phyloP scores from a whole-genome alignment of 2,329 filamentous ascomycete genomes.

The Fusarium sp. region DNA sequence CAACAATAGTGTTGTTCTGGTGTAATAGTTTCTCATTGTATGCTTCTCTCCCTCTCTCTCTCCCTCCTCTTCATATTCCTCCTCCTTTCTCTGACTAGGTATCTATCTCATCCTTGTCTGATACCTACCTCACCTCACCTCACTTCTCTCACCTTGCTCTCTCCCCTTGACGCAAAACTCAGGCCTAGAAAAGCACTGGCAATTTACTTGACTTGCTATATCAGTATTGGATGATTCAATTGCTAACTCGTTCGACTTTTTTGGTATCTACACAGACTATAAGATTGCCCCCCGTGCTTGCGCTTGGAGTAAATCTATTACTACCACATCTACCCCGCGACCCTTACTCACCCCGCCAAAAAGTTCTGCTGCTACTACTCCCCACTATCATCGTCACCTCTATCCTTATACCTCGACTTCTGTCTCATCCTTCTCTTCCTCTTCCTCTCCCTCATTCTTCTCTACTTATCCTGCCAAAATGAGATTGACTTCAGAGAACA shows the following conservation, averaged over 20 bases:
- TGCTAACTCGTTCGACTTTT: conserved; percentile 40
- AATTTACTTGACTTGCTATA: conserved; percentile 11
- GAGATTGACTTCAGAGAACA: conserved; percentile 80
- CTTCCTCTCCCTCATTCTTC: conserved; percentile 42
- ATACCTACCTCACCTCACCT: conserved; percentile 5
- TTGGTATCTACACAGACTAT: conserved; percentile 16
- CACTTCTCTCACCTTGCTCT: neutral
- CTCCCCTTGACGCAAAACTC: conserved; percentile 23
- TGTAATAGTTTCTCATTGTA: conserved; percentile 8
- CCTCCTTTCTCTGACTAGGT: conserved; percentile 17
- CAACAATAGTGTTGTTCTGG: conserved; percentile 10
- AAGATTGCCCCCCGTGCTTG: conserved; percentile 28
- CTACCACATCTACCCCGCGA: conserved; percentile 41
- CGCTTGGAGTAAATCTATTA: conserved; percentile 35
- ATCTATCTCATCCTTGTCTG: conserved; percentile 28
- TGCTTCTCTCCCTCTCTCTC: neutral
- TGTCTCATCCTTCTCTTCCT: neutral
- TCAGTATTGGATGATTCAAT: conserved; percentile 17
- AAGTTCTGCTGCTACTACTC: conserved; percentile 13
- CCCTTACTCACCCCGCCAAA: conserved; percentile 42
- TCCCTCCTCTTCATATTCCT: neutral
- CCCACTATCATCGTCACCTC: conserved; percentile 31
- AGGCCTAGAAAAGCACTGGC: conserved; percentile 31
- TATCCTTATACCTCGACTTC: conserved; percentile 2
- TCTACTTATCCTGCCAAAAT: conserved; percentile 43